These are phyloP conservation scores for Wickerhamiella azymoides DNA, from an alignment of 805 yeast species.

Conservation along the genomic window DNA sequence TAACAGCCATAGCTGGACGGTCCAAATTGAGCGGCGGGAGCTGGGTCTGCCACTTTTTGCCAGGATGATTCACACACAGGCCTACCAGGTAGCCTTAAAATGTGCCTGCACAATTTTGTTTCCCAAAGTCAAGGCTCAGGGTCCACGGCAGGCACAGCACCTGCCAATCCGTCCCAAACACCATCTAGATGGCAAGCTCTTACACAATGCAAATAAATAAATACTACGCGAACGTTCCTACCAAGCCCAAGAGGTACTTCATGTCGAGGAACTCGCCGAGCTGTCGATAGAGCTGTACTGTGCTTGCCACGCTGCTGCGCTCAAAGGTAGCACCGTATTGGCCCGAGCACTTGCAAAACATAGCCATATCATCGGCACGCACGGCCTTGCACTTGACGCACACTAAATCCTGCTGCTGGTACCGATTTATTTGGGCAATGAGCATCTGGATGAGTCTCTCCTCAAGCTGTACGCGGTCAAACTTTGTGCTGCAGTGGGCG, in stretches of 20 bases:
- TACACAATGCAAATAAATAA: not conserved
- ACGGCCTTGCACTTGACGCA: constrained; percentile 66
- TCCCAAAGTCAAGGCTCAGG: no score
- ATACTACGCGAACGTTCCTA: not conserved
- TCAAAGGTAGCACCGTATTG: constrained; percentile 35
- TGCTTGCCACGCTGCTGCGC: constrained; percentile 32
- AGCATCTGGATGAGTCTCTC: constrained; percentile 62
- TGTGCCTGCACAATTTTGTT: no score
- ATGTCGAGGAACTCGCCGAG: constrained; percentile 51
- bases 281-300: constrained; percentile 37
- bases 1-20: no score
- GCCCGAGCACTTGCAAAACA: constrained; percentile 82
- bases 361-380: constrained; percentile 53
- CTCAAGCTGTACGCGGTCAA: constrained; percentile 59
- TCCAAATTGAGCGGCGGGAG: no score
- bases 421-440: constrained; percentile 40
- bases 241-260: constrained; percentile 1
- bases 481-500: constrained; percentile 45
- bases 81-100: no score
- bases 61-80: no score
- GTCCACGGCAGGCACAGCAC: no score
- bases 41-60: no score
- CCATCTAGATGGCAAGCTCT: no score
- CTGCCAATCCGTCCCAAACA: no score
- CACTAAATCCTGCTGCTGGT: constrained; percentile 63